Evolutionary conservation across 2,329 filamentous ascomycete species (phyloP).

Genomic region (Aspergillus phoenicis): DNA sequence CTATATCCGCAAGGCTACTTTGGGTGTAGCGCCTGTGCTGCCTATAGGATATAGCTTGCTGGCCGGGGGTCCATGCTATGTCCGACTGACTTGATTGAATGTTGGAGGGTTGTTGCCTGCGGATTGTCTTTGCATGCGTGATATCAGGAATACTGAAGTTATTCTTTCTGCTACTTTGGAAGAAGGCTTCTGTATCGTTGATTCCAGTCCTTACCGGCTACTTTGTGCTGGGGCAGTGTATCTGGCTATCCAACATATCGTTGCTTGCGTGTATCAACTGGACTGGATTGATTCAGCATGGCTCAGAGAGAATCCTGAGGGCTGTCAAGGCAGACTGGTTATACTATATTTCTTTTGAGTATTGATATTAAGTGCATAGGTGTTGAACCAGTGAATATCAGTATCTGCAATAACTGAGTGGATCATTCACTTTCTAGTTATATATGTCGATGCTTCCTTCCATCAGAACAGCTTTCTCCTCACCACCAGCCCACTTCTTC

Average conservation of each 20-base stretch:
- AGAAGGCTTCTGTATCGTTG: not conserved
- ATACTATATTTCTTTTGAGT: not conserved
- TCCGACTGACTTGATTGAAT: too few species aligned
- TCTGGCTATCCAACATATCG: not conserved
- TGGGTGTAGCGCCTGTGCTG: not conserved
- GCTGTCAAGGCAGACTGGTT: not conserved
- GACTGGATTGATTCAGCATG: not conserved
- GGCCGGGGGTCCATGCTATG: too few species aligned
- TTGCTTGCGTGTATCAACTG: not conserved
- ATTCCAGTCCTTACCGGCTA: not conserved
- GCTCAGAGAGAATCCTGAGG: not conserved
- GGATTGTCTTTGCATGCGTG: not conserved
- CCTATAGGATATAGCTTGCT: too few species aligned
- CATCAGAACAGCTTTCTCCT: too few species aligned
- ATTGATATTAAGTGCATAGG: not conserved
- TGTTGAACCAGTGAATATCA: too few species aligned
- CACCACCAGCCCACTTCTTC: too few species aligned
- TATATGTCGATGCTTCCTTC: too few species aligned
- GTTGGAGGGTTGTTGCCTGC: not conserved
- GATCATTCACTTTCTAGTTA: too few species aligned
- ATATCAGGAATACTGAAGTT: not conserved
- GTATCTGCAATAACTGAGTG: too few species aligned
- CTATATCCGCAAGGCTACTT: not conserved
- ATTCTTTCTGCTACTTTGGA: not conserved
- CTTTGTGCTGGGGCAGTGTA: not conserved